phyloP scores from a whole-genome alignment of 192 early-diverging fungal species.

The Backusella tarrabulga region DNA sequence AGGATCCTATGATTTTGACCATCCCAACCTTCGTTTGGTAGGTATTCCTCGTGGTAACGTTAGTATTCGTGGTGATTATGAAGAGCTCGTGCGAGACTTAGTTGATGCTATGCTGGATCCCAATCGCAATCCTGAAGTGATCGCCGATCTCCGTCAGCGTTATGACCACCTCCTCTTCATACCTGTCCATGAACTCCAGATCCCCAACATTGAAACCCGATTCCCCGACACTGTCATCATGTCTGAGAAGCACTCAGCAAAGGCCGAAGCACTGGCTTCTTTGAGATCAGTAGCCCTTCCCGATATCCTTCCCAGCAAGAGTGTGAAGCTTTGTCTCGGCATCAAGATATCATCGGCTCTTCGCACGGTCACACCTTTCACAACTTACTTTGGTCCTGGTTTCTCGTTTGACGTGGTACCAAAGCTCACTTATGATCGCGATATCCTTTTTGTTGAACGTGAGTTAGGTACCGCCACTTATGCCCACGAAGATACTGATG shows the following conservation, averaged over 20 bases:
- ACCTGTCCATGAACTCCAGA: conserved; percentile 61
- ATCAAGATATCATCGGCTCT: conserved; percentile 63
- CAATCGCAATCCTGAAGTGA: background rate
- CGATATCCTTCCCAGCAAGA: conserved; percentile 30
- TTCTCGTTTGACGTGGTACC: conserved; percentile 48
- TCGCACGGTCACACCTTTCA: conserved; percentile 66
- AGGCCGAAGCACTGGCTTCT: conserved; percentile 56
- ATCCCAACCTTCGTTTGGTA: conserved; percentile 45
- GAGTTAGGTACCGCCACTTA: conserved; percentile 55
- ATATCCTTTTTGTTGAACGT: conserved; percentile 47
- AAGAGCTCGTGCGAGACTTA: conserved; percentile 37
- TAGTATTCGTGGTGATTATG: conserved; percentile 45
- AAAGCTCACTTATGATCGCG: conserved; percentile 35
- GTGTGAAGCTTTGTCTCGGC: conserved; percentile 60
- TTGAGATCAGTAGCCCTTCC: conserved; percentile 54
- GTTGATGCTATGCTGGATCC: conserved; percentile 22
- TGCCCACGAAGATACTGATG: conserved; percentile 49
- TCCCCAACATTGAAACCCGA: conserved; percentile 52
- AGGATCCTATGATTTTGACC: conserved; percentile 38
- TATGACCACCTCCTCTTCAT: conserved; percentile 43
- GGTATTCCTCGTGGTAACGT: conserved; percentile 45
- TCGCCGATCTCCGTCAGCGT: background rate
- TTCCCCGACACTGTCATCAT: conserved; percentile 47
- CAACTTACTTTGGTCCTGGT: conserved; percentile 55
- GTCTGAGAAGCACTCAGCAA: conserved; percentile 28